Base-by-base conservation (phyloP, 2,329 filamentous ascomycete species). In the Colletotrichum ledebouriae region DNA sequence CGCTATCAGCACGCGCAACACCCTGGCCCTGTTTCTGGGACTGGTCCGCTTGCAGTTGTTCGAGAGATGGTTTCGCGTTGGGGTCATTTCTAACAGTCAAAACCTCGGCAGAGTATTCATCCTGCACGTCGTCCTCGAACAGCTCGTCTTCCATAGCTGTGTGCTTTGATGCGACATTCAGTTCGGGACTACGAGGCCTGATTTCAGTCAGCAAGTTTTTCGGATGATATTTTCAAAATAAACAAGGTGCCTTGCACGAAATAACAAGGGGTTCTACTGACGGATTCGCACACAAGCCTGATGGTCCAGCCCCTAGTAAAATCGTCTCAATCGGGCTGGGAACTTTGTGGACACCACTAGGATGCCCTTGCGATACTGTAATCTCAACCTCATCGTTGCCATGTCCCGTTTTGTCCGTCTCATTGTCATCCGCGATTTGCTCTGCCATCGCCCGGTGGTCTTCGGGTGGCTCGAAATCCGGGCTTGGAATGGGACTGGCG, bases 401-500 rank as follows among this genome's bases (percentile, higher is more conserved):
- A 17, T 20, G 37, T n/a, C 15, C 52, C n/a, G n/a, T 22, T 20
- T 39, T 33, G 52, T 20, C 33, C 47, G 12, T 55, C 53, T 9
- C 13, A 41, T 34, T 52, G 25, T 15, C 13, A 20, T 20, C 41
- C 17, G 15, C 42, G 15, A 55, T 55, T 17, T 34, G 56, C 15
- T 34, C 29, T 12, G 50, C 33, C 55, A 56, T 47, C 33, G 25
- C 25, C 22, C 46, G 41, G 7, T 41, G 20, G 33, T 55, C 34
- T 3, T 17, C 33, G 4, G 44, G 42, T 15, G 61, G 61, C 25
- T 71, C 70, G 6, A 67, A 50, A 4, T 71, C 70, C 11, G 82
- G 78, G 53, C 84, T 87, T n/a, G 78, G 77, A 13, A 76, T 76
- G 2, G 89, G 88, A 64, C 84, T 86, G 1, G 78, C 82, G 3